A percentile compares a stretch with the other conserved stretches of the same genome.
Evolutionary conservation across 345 rosid species (phyloP).

Genomic region (Physaria fendleri): DNA sequence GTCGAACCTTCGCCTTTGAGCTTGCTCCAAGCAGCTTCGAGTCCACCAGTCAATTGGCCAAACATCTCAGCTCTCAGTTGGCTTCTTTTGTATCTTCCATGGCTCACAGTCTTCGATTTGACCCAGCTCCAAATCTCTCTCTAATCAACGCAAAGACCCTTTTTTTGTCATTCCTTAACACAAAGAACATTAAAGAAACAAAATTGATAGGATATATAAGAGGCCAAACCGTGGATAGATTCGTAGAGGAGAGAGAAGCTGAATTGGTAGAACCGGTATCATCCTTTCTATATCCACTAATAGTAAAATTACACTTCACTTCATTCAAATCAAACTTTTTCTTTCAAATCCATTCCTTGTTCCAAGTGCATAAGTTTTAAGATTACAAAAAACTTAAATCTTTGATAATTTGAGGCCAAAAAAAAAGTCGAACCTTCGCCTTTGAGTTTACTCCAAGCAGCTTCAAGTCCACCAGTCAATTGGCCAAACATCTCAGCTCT

Average conservation of each 20-base stretch:
- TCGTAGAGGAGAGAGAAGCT: slow-evolving; percentile 47
- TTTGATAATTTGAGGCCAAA: no score
- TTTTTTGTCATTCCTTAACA: no score
- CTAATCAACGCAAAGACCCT: slow-evolving; percentile 35
- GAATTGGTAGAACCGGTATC: slow-evolving; percentile 33
- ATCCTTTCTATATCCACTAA: no score
- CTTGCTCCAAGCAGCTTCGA: slow-evolving; percentile 95
- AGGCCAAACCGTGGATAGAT: slow-evolving; percentile 42
- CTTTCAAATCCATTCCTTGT: no score
- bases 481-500: slow-evolving; percentile 97
- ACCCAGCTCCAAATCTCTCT: slow-evolving; percentile 64
- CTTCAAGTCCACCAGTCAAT: slow-evolving; percentile 82
- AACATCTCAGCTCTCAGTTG: slow-evolving; percentile 89
- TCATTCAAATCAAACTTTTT: no score
- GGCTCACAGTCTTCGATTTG: slow-evolving; percentile 36
- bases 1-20: slow-evolving; percentile 86
- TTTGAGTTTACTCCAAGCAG: slow-evolving; percentile 97
- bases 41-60: slow-evolving; percentile 88
- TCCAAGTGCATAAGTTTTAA: no score
- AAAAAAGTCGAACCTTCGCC: slow-evolving; percentile 62
- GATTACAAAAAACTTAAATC: no score
- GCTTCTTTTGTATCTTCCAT: slow-evolving; percentile 40
- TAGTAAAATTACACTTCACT: no score
- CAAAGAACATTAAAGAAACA: neutral
- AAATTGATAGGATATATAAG: no score